Conservation (phyloP, 2,329 filamentous ascomycete species). For the Zymoseptoria pseudotritici region DNA sequence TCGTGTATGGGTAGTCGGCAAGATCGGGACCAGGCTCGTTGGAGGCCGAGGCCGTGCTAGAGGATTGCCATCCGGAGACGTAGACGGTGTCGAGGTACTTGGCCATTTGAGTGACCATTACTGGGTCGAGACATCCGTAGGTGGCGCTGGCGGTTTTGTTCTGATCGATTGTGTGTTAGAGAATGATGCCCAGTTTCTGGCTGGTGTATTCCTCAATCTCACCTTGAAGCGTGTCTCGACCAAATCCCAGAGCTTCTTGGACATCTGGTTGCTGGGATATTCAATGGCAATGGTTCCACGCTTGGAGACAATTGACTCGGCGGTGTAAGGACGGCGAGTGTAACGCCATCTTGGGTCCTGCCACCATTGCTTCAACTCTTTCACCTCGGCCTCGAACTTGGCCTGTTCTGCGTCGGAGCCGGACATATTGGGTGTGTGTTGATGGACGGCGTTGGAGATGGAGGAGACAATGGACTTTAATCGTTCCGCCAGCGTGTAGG, state of each 20-base stretch:
- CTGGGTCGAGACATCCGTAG: conserved; percentile 94
- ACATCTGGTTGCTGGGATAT: conserved; percentile 80
- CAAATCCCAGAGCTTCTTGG: conserved; percentile 92
- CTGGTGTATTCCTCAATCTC: conserved; percentile 64
- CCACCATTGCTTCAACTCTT: conserved; percentile 92
- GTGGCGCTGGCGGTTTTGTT: conserved; percentile 82
- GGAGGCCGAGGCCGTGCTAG: conserved; percentile 86
- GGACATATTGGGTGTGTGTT: conserved; percentile 21
- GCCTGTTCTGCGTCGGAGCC: conserved; percentile 58
- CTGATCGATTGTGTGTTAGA: conserved; percentile 68
- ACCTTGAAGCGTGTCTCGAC: conserved; percentile 83
- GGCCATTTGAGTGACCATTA: conserved; percentile 98
- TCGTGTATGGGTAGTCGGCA: conserved; percentile 90
- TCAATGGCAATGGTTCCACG: conserved; percentile 83
- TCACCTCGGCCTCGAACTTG: conserved; percentile 73
- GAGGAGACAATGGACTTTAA: conserved; percentile 28
- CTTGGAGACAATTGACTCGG: conserved; percentile 95
- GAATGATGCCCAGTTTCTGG: conserved; percentile 78
- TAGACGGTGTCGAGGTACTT: conserved; percentile 98
- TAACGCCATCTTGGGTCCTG: conserved; percentile 81
- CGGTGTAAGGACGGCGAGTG: conserved; percentile 87
- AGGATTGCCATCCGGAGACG: conserved; percentile 98
- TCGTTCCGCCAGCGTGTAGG: conserved; percentile 29
- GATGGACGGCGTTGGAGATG: conserved; percentile 22
- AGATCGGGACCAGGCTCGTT: conserved; percentile 97